Percentiles rank a stretch among this genome's conserved stretches.
phyloP scores from a whole-genome alignment of 73 alveolate genomes.

The Stentor roeselii region DNA sequence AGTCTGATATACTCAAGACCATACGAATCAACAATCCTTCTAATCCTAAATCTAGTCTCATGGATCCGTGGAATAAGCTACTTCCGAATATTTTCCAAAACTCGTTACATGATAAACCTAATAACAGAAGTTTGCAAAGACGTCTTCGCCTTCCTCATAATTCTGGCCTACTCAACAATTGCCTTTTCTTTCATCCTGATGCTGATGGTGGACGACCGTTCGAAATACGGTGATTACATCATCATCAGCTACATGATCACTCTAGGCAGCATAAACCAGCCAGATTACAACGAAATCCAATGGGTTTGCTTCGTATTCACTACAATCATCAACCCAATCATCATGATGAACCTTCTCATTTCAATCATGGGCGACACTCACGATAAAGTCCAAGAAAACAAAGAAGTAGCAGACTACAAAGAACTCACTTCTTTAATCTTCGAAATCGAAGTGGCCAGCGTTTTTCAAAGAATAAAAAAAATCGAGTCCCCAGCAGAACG shows the following conservation, averaged over 20 bases:
- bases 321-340: conserved; percentile 30
- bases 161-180: conserved; percentile 31
- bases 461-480: conserved; percentile 27
- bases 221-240: background rate
- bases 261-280: conserved; percentile 26
- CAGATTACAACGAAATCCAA: conserved; percentile 13
- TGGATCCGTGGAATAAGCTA: conserved; percentile 39
- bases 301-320: conserved; percentile 33
- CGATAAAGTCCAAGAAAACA: conserved; percentile 27
- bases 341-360: conserved; percentile 30
- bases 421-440: conserved; percentile 32
- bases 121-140: conserved; percentile 39
- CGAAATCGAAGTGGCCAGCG: conserved; percentile 27
- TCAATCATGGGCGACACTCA: conserved; percentile 45
- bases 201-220: background rate
- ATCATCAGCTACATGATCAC: background rate
- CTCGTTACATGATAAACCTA: conserved; percentile 40
- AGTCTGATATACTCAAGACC: background rate
- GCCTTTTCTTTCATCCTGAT: conserved; percentile 33
- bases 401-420: conserved; percentile 29
- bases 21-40: background rate
- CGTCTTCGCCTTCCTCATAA: conserved; percentile 25
- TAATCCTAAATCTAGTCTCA: background rate
- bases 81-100: conserved; percentile 34
- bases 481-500: background rate